Base-by-base conservation (phyloP, 305 asterid species). In the Fraxinus dipetala region DNA sequence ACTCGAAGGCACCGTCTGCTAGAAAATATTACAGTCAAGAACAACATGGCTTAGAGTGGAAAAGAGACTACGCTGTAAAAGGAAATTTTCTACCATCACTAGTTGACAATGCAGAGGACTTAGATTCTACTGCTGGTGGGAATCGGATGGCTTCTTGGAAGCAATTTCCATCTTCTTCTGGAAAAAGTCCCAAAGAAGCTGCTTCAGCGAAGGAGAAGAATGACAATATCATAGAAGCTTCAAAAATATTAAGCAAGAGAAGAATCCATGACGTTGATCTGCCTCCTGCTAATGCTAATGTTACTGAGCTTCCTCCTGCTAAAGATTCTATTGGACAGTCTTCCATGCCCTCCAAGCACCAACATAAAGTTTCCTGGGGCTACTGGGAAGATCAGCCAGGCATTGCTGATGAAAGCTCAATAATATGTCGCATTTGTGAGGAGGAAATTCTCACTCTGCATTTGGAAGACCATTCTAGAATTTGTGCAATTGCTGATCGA, bases 351-450 rank as follows among this genome's bases (percentile, higher is more conserved):
- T 79, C 87, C 40, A 93, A 89, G 89, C 98, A 94, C 85, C 98
- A 89, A 65, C 96, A 88, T 81, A 93, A 91, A 87, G 86, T 85
- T 80, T 91, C 98, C 16, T 90, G 99, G 99, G 98, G 99, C 72
- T 89, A 95, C 81, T 90, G 99, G 98, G 97, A 95, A 79, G 99
- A 94, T 88, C 98, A 92, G 83, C 97, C 94, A 32, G 89, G 89
- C 85, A 70, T 85, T 74, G 85, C 92, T 75, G 97, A 96, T 48
- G 99, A 93, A 65, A 91, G 94, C 86, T 96, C 99, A 69, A 96
- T 96, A 83, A 96, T 96, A 77, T 96, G 99, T 84, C 98, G 99
- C 80, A 96, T 96, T 80, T 96, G 99, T 89, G 99, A 96, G 89
- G 99, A 96, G 83, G 97, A 93, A 88, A 94, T 96, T 85, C 95